phyloP scores from a whole-genome alignment of 176 grass and related monocot species.

The Musa beccarii region DNA sequence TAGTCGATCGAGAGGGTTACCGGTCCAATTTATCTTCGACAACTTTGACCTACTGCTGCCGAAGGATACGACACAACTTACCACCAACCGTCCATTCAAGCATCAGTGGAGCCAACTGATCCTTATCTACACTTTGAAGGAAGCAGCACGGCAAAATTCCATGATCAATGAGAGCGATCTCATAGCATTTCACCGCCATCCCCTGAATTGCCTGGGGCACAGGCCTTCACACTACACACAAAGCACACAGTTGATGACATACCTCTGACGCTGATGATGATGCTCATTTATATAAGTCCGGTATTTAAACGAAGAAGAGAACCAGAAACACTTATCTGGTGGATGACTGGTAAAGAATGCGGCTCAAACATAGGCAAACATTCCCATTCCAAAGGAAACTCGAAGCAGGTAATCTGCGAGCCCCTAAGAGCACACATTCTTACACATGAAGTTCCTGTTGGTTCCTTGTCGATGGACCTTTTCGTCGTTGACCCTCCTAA shows the following conservation, averaged over 20 bases:
- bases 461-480: neutral
- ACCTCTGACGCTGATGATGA: neutral
- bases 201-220: neutral
- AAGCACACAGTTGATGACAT: neutral
- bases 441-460: neutral
- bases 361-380: neutral
- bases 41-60: neutral
- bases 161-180: neutral
- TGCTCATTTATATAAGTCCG: neutral
- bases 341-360: no score
- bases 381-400: neutral
- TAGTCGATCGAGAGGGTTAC: neutral
- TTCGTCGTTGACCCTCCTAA: neutral
- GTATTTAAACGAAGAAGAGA: neutral
- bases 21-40: neutral
- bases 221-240: neutral
- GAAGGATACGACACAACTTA: neutral
- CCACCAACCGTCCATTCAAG: neutral
- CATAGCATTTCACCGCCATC: neutral
- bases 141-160: neutral
- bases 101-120: neutral
- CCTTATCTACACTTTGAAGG: neutral
- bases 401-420: neutral
- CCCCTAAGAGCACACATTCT: neutral
- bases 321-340: no score